Conservation (phyloP, 192 early-diverging fungal genomes). For the Chytriomyces sp. region DNA sequence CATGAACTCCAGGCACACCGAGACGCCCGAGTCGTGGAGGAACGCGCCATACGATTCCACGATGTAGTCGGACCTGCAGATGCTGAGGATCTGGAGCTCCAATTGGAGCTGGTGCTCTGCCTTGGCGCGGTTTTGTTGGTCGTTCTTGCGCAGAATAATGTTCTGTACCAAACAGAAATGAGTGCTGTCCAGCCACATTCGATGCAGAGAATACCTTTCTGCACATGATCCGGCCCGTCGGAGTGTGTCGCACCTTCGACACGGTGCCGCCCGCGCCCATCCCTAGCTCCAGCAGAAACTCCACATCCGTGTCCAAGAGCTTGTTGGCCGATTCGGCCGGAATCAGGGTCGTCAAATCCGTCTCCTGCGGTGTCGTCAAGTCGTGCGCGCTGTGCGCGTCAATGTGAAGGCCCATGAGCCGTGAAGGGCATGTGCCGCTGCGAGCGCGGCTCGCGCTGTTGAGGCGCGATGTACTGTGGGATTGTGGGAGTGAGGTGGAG, state of each 20-base stretch:
- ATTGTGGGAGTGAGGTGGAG: no score
- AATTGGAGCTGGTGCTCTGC: constrained; percentile 78
- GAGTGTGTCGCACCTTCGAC: neutral
- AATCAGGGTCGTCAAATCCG: neutral
- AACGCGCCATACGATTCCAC: constrained; percentile 92
- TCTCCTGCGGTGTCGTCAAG: neutral
- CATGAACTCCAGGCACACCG: constrained; percentile 96
- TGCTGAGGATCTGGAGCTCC: constrained; percentile 83
- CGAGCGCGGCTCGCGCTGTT: neutral
- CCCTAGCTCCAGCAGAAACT: neutral
- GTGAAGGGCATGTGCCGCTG: neutral
- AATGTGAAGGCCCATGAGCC: neutral
- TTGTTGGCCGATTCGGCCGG: neutral
- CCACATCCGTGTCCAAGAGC: neutral
- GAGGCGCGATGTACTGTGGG: no score
- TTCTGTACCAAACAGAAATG: neutral
- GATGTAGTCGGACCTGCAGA: constrained; percentile 88
- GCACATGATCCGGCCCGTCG: constrained; percentile 44
- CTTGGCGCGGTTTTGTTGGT: constrained; percentile 38
- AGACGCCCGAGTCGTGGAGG: constrained; percentile 77
- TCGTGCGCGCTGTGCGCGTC: neutral
- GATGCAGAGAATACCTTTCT: no score
- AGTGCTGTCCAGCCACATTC: constrained; percentile 3
- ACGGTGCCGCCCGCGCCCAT: neutral
- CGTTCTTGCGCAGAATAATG: neutral